A percentile compares a stretch with the other conserved stretches of the same genome.
Evolutionary conservation across 2,329 filamentous ascomycete species (phyloP).

Genomic region (Microdochium trichocladiopsis): DNA sequence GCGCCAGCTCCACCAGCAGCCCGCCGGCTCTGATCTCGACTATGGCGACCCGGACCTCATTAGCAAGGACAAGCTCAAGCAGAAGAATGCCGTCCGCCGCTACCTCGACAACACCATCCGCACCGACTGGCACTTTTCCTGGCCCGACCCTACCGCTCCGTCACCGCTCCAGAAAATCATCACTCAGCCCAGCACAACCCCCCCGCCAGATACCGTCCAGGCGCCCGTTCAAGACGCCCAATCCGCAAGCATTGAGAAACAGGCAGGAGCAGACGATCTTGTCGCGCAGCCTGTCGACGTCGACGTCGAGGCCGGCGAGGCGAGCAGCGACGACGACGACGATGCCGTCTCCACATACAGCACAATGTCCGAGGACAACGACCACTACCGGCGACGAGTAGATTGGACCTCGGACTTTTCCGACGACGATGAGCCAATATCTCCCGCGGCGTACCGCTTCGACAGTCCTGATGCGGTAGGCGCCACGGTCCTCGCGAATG

Average conservation of each 20-base stretch:
- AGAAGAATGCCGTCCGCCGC: conserved; percentile 55
- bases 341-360: conserved; percentile 32
- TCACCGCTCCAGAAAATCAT: background rate
- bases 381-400: conserved; percentile 40
- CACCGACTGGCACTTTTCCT: conserved; percentile 54
- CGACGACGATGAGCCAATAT: conserved; percentile 33
- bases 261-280: conserved; percentile 2
- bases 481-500: conserved; percentile 28
- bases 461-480: conserved; percentile 42
- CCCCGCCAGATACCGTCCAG: background rate
- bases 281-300: conserved; percentile 4
- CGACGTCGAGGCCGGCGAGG: conserved; percentile 25
- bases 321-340: conserved; percentile 31
- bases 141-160: conserved; percentile 31
- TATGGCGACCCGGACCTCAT: conserved; percentile 51
- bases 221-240: background rate
- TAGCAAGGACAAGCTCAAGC: conserved; percentile 53
- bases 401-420: conserved; percentile 54
- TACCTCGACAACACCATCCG: conserved; percentile 47
- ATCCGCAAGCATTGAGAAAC: too few species aligned
- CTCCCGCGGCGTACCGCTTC: conserved; percentile 42
- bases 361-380: conserved; percentile 42
- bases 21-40: conserved; percentile 24
- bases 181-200: background rate
- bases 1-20: conserved; percentile 32